phyloP scores from a whole-genome alignment of 768 basidiomycete genomes.

The Lanmaoa pseudosensibilis region DNA sequence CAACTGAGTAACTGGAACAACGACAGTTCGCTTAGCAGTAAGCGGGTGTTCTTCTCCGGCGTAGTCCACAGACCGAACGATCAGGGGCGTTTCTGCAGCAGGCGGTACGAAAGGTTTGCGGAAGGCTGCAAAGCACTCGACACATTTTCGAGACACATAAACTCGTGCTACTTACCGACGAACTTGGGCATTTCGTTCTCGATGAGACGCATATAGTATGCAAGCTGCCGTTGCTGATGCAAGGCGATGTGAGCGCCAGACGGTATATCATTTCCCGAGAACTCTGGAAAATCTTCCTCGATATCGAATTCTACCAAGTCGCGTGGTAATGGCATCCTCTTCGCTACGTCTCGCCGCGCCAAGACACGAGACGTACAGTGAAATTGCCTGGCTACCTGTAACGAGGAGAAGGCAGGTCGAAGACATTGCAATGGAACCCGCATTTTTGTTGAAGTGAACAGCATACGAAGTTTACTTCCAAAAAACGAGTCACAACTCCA shows the following conservation, averaged over 20 bases:
- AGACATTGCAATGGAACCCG: conserved; percentile 16
- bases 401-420: conserved; percentile 13
- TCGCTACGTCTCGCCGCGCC: conserved; percentile 20
- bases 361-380: conserved; percentile 24
- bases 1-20: conserved; percentile 72
- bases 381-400: conserved; percentile 19
- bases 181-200: conserved; percentile 88
- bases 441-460: conserved; percentile 16
- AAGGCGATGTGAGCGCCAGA: conserved; percentile 71
- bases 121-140: conserved; percentile 53
- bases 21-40: conserved; percentile 66
- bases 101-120: conserved; percentile 80
- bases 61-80: conserved; percentile 75
- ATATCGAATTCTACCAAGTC: conserved; percentile 36
- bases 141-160: conserved; percentile 7
- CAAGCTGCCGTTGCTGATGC: conserved; percentile 67
- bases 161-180: conserved; percentile 54
- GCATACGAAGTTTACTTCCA: background rate
- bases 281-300: conserved; percentile 36
- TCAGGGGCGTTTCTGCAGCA: conserved; percentile 52
- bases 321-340: conserved; percentile 39
- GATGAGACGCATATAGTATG: conserved; percentile 81
- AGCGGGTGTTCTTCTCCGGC: conserved; percentile 76
- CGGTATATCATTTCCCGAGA: conserved; percentile 57
- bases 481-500: background rate